Percentiles rank a stretch among this genome's conserved stretches.
phyloP scores from a whole-genome alignment of 371 early-diverging fungal species.

The Actinomortierella wolfii region DNA sequence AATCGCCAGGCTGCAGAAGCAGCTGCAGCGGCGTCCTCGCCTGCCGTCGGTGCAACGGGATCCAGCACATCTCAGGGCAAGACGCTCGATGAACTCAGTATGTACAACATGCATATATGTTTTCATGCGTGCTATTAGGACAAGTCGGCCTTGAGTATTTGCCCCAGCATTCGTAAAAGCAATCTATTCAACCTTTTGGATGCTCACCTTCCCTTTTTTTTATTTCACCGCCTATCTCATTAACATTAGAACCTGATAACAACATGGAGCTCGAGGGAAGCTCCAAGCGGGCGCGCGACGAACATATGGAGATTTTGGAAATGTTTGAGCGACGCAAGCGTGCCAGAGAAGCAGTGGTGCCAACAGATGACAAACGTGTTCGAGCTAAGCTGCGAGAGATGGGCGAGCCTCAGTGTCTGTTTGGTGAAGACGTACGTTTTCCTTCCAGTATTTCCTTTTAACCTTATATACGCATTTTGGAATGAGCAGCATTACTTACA shows the following conservation, averaged over 20 bases:
- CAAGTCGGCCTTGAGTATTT: too few relatives aligned
- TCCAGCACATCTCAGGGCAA: conserved; percentile 11
- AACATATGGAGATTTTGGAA: conserved; percentile 75
- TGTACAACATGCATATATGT: not conserved
- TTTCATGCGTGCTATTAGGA: too few relatives aligned
- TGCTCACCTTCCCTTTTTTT: too few relatives aligned
- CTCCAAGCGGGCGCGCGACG: conserved; percentile 59
- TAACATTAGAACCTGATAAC: conserved; percentile 20
- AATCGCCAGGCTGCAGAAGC: conserved; percentile 35
- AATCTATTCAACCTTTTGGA: too few relatives aligned
- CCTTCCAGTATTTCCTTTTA: conserved; percentile 1
- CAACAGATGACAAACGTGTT: conserved; percentile 90
- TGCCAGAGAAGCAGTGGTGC: conserved; percentile 84
- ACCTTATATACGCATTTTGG: not conserved
- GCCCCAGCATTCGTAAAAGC: too few relatives aligned
- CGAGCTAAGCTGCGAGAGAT: conserved; percentile 75
- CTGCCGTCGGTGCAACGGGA: conserved; percentile 1
- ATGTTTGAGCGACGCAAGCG: conserved; percentile 86
- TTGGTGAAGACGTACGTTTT: conserved; percentile 88
- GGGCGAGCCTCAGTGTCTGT: conserved; percentile 87
- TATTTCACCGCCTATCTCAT: not conserved
- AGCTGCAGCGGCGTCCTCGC: conserved; percentile 9
- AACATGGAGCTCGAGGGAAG: conserved; percentile 50
- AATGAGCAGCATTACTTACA: not conserved
- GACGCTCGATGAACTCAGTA: conserved; percentile 29